These are phyloP conservation scores for Linnemannia zychae DNA, from an alignment of 192 early-diverging fungal genomes.

Conservation along the genomic window DNA sequence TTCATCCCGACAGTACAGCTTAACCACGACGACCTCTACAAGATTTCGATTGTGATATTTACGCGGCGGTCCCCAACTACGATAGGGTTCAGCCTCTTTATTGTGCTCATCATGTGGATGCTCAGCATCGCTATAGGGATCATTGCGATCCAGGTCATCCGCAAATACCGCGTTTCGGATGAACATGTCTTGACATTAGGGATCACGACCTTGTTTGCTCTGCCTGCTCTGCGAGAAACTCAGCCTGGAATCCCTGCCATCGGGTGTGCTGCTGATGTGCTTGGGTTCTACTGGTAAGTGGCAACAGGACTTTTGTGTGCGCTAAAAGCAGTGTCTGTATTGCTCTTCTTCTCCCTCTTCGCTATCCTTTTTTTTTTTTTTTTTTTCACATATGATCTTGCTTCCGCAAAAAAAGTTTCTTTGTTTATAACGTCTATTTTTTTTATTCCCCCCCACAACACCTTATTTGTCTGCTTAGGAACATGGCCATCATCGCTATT, in stretches of 20 bases:
- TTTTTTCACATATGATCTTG: neutral
- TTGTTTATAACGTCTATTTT: neutral
- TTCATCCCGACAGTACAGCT: constrained; percentile 49
- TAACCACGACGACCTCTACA: constrained; percentile 20
- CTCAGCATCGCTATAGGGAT: constrained; percentile 52
- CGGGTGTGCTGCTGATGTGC: constrained; percentile 56
- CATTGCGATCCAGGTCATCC: constrained; percentile 56
- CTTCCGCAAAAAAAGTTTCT: neutral
- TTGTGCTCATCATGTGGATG: constrained; percentile 59
- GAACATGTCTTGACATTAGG: constrained; percentile 57
- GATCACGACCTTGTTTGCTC: constrained; percentile 55
- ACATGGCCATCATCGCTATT: constrained; percentile 60
- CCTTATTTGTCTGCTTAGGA: constrained; percentile 39
- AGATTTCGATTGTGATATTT: constrained; percentile 50
- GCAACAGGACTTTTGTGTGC: neutral
- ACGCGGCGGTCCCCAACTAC: constrained; percentile 55
- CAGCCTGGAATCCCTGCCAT: constrained; percentile 57
- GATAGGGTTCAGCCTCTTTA: constrained; percentile 58
- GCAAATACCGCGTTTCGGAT: constrained; percentile 44
- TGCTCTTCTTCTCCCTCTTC: neutral
- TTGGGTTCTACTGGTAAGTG: constrained; percentile 57
- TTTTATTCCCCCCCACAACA: neutral
- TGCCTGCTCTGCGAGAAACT: constrained; percentile 27
- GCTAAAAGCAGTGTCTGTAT: neutral
- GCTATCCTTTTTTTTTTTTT: neutral